Evolutionary conservation across 1,139 yeast species (phyloP).

Genomic region (Saccharomycopsis hybrid): DNA sequence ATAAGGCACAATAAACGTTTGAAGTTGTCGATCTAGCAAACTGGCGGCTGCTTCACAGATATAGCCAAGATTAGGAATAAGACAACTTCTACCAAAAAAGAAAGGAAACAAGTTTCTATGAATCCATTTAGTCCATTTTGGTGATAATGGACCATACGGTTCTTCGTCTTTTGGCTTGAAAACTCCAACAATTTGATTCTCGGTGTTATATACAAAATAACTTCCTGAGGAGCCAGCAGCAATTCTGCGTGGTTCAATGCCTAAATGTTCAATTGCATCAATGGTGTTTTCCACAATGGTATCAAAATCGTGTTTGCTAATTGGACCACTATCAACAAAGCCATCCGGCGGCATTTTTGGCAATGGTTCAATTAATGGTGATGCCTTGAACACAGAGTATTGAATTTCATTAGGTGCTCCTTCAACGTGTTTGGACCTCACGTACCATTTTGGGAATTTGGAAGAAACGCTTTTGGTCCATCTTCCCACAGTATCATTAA

Average conservation of each 20-base stretch:
- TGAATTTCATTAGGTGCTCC: constrained; percentile 34
- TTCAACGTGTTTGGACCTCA: constrained; percentile 19
- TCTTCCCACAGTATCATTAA: constrained; percentile 5
- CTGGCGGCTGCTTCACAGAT: constrained; percentile 71
- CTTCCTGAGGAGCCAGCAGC: constrained; percentile 68
- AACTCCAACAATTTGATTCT: constrained; percentile 43
- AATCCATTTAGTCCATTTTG: constrained; percentile 78
- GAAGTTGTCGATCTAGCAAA: constrained; percentile 52
- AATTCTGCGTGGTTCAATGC: constrained; percentile 46
- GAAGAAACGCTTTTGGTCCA: constrained; percentile 11
- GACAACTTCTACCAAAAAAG: constrained; percentile 67
- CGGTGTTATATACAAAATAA: constrained; percentile 46
- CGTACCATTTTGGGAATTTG: constrained; percentile 17
- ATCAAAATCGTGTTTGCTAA: constrained; percentile 32
- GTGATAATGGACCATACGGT: constrained; percentile 73
- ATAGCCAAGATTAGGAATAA: constrained; percentile 69
- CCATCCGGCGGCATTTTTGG: constrained; percentile 29
- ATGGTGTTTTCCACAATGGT: constrained; percentile 35
- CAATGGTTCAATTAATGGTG: constrained; percentile 28
- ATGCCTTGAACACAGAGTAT: constrained; percentile 46
- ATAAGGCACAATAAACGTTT: constrained; percentile 56
- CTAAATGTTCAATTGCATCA: constrained; percentile 35
- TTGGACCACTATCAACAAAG: constrained; percentile 29
- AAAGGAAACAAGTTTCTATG: constrained; percentile 73
- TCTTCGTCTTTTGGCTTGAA: constrained; percentile 81